Evolutionary conservation across 331 rosid species (phyloP).

Genomic region (Telfairia occidentalis): DNA sequence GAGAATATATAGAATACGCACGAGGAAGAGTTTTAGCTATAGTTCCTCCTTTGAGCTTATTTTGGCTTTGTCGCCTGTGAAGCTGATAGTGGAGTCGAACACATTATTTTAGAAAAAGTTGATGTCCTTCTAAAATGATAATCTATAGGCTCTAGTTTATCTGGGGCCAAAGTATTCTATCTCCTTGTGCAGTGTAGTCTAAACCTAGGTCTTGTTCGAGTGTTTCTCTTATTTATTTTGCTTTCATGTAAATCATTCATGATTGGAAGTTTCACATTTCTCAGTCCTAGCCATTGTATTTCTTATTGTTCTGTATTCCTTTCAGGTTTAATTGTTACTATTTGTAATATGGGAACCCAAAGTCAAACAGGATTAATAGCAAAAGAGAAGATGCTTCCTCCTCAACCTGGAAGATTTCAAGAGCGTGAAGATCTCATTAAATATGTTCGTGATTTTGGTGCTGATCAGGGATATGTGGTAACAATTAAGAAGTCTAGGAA

Average conservation of each 20-base stretch:
- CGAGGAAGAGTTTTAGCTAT: not conserved
- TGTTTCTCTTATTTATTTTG: not conserved
- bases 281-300: not conserved
- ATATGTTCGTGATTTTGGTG: constrained; percentile 62
- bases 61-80: not conserved
- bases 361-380: constrained; percentile 25
- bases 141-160: not conserved
- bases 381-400: constrained; percentile 41
- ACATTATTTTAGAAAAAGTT: not conserved
- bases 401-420: constrained; percentile 43
- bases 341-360: constrained; percentile 26
- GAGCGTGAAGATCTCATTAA: constrained; percentile 68
- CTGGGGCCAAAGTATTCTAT: not conserved
- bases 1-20: not conserved
- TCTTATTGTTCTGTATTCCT: not conserved
- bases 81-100: not conserved
- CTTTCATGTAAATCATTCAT: not conserved
- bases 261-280: not conserved
- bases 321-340: constrained; percentile 15
- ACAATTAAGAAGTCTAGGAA: constrained; percentile 75
- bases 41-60: not conserved
- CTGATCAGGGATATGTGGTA: constrained; percentile 68
- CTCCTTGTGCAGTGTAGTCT: not conserved
- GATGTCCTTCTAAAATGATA: not conserved
- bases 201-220: not conserved